Evolutionary conservation across 148 eudicot species (phyloP).

Genomic region (Fallopia convolvulus): DNA sequence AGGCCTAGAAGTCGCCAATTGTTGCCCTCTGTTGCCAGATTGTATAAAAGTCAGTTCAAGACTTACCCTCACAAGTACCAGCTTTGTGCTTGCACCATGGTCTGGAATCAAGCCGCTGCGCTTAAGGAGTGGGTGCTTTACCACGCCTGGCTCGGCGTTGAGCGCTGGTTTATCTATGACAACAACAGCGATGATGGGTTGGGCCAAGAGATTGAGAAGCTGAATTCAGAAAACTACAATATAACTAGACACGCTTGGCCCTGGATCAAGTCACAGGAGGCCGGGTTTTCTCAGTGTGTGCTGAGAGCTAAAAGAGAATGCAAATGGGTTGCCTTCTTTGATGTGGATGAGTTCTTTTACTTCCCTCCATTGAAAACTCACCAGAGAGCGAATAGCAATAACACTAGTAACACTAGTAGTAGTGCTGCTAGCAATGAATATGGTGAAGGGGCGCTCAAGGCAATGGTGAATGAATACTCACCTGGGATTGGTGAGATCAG

Average conservation of each 20-base stretch:
- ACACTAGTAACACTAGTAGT: neutral
- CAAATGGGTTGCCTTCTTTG: constrained; percentile 88
- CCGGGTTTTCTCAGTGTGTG: constrained; percentile 91
- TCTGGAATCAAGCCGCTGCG: constrained; percentile 88
- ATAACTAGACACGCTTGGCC: constrained; percentile 83
- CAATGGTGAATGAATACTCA: constrained; percentile 40
- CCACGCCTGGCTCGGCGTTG: constrained; percentile 86
- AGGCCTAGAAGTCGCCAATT: constrained; percentile 21
- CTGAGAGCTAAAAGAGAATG: constrained; percentile 62
- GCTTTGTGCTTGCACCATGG: constrained; percentile 92
- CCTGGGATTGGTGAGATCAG: constrained; percentile 63
- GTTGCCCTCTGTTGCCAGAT: constrained; percentile 72
- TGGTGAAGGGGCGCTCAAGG: constrained; percentile 35
- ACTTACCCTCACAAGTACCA: constrained; percentile 32
- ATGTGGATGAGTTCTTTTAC: constrained; percentile 83
- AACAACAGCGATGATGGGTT: constrained; percentile 80
- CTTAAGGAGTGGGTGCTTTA: constrained; percentile 79
- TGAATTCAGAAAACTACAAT: constrained; percentile 49
- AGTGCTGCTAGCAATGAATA: neutral
- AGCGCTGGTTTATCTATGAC: constrained; percentile 86
- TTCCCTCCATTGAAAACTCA: constrained; percentile 30
- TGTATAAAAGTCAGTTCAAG: constrained; percentile 12
- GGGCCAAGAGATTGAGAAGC: constrained; percentile 40
- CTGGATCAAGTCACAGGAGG: constrained; percentile 97
- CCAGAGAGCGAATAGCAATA: neutral